These are phyloP conservation scores for Rhodofomes roseus DNA, from an alignment of 1,284 basidiomycete genomes.

Conservation along the genomic window DNA sequence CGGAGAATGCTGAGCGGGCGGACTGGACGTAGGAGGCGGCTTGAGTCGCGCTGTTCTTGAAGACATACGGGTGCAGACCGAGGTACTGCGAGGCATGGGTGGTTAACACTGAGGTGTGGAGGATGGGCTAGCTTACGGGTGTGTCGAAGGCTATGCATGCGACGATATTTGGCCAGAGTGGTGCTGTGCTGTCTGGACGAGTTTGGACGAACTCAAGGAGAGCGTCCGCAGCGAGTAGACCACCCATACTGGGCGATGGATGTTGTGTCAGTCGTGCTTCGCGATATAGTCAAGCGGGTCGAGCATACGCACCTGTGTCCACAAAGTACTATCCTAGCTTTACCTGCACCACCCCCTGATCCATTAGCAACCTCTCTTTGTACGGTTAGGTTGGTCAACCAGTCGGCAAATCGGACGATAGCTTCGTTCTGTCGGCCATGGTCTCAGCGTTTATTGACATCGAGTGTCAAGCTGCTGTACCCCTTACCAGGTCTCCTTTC, in stretches of 20 bases:
- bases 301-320: conserved; percentile 81
- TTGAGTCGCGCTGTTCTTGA: conserved; percentile 83
- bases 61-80: conserved; percentile 82
- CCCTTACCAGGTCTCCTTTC: conserved; percentile 78
- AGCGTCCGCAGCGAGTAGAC: conserved; percentile 83
- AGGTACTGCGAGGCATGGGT: conserved; percentile 54
- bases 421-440: conserved; percentile 59
- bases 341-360: conserved; percentile 69
- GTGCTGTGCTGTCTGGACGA: conserved; percentile 56
- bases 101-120: not conserved
- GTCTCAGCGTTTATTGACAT: conserved; percentile 4
- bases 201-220: conserved; percentile 69
- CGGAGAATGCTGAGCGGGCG: conserved; percentile 54
- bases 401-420: conserved; percentile 81
- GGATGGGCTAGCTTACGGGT: conserved; percentile 52
- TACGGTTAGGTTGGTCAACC: conserved; percentile 81
- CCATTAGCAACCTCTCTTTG: conserved; percentile 71
- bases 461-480: not conserved
- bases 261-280: no score
- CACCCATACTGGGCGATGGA: conserved; percentile 73
- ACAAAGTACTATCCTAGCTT: conserved; percentile 80
- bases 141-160: conserved; percentile 89
- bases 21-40: conserved; percentile 70
- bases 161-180: conserved; percentile 81
- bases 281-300: no score